Evolutionary conservation across 306 rosid species (phyloP).

Genomic region (Hippophae rhamnoides): DNA sequence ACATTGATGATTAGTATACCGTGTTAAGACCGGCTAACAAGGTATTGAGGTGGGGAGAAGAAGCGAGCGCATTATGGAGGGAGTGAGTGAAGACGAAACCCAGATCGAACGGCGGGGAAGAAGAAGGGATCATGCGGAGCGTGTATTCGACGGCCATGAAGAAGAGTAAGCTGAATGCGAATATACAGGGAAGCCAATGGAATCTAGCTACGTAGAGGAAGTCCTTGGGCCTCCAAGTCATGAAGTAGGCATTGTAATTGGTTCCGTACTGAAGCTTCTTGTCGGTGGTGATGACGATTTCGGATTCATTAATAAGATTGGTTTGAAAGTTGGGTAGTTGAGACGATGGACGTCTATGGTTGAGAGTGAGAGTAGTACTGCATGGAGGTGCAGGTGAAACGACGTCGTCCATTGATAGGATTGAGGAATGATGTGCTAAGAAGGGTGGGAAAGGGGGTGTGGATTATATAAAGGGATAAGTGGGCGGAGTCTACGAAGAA

Average conservation of each 20-base stretch:
- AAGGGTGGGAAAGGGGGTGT: not conserved
- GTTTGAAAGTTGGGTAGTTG: not conserved
- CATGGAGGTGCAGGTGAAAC: constrained; percentile 5
- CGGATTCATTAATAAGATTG: not conserved
- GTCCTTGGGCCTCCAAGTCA: constrained; percentile 63
- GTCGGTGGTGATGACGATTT: not conserved
- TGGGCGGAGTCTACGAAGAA: not conserved
- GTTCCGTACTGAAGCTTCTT: not conserved
- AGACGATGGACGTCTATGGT: constrained; percentile 1
- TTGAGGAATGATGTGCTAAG: not conserved
- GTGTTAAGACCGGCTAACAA: constrained; percentile 65
- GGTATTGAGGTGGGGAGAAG: constrained; percentile 59
- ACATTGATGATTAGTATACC: constrained; percentile 20
- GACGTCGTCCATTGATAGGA: constrained; percentile 33
- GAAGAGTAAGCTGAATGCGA: constrained; percentile 52
- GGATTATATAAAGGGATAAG: not conserved
- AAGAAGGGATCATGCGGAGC: constrained; percentile 73
- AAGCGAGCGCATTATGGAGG: constrained; percentile 50
- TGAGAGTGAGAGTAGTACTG: constrained; percentile 7
- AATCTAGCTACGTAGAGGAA: constrained; percentile 46
- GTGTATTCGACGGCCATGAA: constrained; percentile 97
- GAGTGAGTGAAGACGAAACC: constrained; percentile 65
- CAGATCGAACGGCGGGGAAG: constrained; percentile 75
- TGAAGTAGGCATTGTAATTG: constrained; percentile 27
- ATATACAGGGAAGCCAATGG: constrained; percentile 78